Conservation (phyloP, 176 grass and related monocot species). For the Echinochloa phyllopogon region DNA sequence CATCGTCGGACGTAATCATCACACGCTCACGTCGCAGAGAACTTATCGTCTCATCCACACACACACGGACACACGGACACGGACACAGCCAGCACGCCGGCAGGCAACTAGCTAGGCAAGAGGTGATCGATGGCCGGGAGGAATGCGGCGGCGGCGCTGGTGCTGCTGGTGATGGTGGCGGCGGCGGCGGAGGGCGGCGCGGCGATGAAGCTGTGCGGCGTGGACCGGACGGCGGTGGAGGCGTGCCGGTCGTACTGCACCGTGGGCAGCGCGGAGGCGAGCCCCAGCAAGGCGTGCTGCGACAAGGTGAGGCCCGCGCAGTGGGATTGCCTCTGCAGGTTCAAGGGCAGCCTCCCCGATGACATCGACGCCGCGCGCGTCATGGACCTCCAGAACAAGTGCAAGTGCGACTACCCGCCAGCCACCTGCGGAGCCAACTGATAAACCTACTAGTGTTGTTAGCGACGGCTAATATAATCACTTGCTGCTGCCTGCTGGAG, state of each 20-base stretch:
- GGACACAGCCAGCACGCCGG: neutral
- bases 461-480: too few species aligned
- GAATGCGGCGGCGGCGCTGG: neutral
- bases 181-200: neutral
- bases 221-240: slow-evolving; percentile 30
- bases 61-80: too few species aligned
- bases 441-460: too few species aligned
- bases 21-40: neutral
- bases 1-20: neutral
- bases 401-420: slow-evolving; percentile 39
- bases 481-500: neutral
- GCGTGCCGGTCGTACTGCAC: slow-evolving; percentile 47
- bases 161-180: slow-evolving; percentile 30
- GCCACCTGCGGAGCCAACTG: neutral
- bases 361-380: slow-evolving; percentile 43
- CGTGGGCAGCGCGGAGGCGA: slow-evolving; percentile 9
- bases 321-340: slow-evolving; percentile 42
- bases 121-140: neutral
- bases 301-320: neutral
- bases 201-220: slow-evolving; percentile 34
- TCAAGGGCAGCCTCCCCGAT: neutral
- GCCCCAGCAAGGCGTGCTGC: slow-evolving; percentile 30
- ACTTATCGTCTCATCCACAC: neutral
- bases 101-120: neutral
- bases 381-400: slow-evolving; percentile 58